Evolutionary conservation across 495 filamentous ascomycete species (phyloP).

Genomic region (Trypethelium eluteriae): DNA sequence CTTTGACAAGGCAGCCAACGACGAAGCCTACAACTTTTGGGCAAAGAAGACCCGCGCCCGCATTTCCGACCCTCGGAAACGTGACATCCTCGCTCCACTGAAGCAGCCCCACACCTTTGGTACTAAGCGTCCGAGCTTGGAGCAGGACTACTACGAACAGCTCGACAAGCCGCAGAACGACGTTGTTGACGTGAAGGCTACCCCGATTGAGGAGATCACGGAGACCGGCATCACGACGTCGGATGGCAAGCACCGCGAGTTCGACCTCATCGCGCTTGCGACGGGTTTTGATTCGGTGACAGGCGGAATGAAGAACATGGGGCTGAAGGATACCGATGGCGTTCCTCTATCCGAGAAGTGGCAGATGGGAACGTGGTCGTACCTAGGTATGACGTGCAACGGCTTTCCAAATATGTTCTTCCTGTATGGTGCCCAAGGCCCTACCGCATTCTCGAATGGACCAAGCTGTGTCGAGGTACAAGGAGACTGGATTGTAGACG

Average conservation of each 20-base stretch:
- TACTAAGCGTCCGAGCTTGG: slow-evolving; percentile 43
- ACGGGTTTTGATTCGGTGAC: slow-evolving; percentile 52
- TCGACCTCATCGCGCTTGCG: slow-evolving; percentile 48
- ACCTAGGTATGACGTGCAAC: slow-evolving; percentile 43
- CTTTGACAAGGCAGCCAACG: slow-evolving; percentile 42
- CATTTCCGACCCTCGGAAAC: slow-evolving; percentile 41
- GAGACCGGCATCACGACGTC: slow-evolving; percentile 39
- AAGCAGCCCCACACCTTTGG: slow-evolving; percentile 44
- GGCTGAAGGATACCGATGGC: slow-evolving; percentile 41
- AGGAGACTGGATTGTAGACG: slow-evolving; percentile 46
- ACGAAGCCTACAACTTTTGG: slow-evolving; percentile 40
- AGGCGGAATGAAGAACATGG: slow-evolving; percentile 45
- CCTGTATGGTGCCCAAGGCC: slow-evolving; percentile 46
- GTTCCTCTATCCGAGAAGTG: slow-evolving; percentile 43
- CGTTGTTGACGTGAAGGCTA: slow-evolving; percentile 43
- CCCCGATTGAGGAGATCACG: slow-evolving; percentile 38
- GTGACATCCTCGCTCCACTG: slow-evolving; percentile 45
- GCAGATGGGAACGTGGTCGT: slow-evolving; percentile 40
- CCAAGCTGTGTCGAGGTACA: slow-evolving; percentile 44
- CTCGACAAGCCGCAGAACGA: slow-evolving; percentile 44
- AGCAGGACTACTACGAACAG: slow-evolving; percentile 47
- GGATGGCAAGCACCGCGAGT: slow-evolving; percentile 39
- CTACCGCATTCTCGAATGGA: slow-evolving; percentile 44
- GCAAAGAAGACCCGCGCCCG: slow-evolving; percentile 38
- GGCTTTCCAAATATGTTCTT: slow-evolving; percentile 52